Evolutionary conservation across 176 grass and related monocot species (phyloP).

Genomic region (Dactylis glomerata): DNA sequence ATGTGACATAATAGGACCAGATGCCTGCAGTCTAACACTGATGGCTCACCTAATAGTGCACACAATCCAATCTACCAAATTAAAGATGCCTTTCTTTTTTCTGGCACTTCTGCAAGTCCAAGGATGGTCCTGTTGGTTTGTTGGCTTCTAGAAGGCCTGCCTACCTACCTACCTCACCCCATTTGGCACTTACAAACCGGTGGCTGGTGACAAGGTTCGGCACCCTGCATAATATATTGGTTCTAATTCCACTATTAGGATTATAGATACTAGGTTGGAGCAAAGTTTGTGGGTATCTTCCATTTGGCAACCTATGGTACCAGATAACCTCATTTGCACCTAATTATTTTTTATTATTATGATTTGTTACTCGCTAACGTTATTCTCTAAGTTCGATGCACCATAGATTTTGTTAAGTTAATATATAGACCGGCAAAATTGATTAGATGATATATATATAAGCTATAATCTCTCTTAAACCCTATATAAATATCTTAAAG

Average conservation of each 20-base stretch:
- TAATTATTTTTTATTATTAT: neutral
- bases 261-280: neutral
- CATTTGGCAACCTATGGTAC: slow-evolving; percentile 20
- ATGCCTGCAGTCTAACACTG: slow-evolving; percentile 7
- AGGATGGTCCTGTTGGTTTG: slow-evolving; percentile 23
- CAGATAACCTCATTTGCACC: neutral
- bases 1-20: slow-evolving; percentile 18
- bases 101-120: slow-evolving; percentile 7
- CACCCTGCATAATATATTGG: neutral
- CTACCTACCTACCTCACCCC: slow-evolving; percentile 23
- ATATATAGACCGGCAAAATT: neutral
- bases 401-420: neutral
- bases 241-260: neutral
- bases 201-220: neutral
- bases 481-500: no score
- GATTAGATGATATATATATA: no score
- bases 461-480: no score
- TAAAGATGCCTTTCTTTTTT: slow-evolving; percentile 15
- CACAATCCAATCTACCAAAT: slow-evolving; percentile 31
- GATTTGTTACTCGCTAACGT: neutral
- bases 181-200: slow-evolving; percentile 26
- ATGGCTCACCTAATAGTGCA: slow-evolving; percentile 39
- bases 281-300: slow-evolving; percentile 10
- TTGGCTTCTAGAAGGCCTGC: slow-evolving; percentile 54
- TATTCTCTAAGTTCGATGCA: neutral